Conservation (phyloP, 345 rosid genomes). For the Sonneratia caseolaris region DNA sequence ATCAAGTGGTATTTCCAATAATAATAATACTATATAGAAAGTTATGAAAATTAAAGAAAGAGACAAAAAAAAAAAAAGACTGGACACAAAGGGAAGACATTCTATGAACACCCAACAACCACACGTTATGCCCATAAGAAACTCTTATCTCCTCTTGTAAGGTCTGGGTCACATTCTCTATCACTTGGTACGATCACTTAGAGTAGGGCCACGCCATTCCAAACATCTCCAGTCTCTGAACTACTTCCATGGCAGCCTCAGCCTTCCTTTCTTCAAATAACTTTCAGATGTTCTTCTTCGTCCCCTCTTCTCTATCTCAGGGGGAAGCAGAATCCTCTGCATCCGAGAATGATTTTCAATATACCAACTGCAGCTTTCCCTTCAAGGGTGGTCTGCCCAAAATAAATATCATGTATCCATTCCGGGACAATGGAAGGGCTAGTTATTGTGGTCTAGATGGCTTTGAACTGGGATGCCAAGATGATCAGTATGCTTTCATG, state of each 20-base stretch:
- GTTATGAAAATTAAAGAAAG: no score
- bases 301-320: not conserved
- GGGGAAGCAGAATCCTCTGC: not conserved
- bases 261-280: not conserved
- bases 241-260: not conserved
- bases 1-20: no score
- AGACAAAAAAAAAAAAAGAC: no score
- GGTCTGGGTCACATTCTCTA: not conserved
- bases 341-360: not conserved
- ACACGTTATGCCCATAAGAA: no score
- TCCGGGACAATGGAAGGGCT: constrained; percentile 16
- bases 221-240: not conserved
- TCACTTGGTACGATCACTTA: not conserved
- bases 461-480: constrained; percentile 26
- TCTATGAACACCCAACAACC: no score
- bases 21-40: no score
- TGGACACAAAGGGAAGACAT: no score
- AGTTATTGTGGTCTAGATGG: constrained; percentile 23
- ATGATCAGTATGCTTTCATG: not conserved
- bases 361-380: not conserved
- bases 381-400: not conserved
- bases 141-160: no score
- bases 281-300: no score
- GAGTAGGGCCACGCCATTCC: not conserved
- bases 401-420: not conserved